Percentiles rank a stretch among this genome's conserved stretches.
Evolutionary conservation across 305 asterid species (phyloP).

Genomic region (Fraxinus latifolia): DNA sequence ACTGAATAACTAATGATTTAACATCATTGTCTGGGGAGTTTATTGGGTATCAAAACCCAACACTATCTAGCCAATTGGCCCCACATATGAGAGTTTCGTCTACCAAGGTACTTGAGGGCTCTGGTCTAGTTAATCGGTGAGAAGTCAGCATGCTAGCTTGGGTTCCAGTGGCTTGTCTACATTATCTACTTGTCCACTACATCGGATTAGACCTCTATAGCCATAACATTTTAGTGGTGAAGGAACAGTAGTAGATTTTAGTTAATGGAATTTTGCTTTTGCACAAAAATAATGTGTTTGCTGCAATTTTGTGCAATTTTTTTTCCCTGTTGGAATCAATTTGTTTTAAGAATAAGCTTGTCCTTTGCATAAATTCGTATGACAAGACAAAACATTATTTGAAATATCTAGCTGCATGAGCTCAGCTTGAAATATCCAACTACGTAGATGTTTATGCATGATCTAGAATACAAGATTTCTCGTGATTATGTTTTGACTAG

Average conservation of each 20-base stretch:
- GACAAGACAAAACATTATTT: neutral
- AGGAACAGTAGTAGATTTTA: neutral
- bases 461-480: neutral
- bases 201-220: neutral
- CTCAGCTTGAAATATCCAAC: neutral
- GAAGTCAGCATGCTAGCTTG: neutral
- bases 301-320: neutral
- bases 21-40: neutral
- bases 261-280: neutral
- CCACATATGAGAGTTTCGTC: neutral
- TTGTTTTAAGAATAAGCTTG: neutral
- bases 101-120: neutral
- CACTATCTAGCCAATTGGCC: neutral
- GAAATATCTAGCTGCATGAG: neutral
- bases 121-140: neutral
- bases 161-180: neutral
- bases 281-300: neutral
- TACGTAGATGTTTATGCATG: neutral
- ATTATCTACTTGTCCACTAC: neutral
- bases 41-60: neutral
- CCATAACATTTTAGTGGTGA: neutral
- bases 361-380: neutral
- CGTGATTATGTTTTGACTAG: neutral
- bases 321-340: neutral
- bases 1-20: neutral